Conservation (phyloP, 2,329 filamentous ascomycete genomes). For the Penicillium expansum region DNA sequence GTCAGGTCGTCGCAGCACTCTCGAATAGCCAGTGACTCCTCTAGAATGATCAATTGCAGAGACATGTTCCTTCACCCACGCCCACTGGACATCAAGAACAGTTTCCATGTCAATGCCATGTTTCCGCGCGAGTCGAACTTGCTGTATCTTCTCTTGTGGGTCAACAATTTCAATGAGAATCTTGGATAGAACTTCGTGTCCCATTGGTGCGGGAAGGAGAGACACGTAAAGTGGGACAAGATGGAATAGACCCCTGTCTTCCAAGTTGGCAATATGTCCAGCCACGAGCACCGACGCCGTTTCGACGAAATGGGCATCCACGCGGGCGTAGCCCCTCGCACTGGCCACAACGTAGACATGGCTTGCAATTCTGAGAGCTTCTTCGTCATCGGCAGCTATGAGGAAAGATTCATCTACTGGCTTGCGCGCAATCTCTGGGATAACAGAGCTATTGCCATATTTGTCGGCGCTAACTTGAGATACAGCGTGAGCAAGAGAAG, state of each 20-base stretch:
- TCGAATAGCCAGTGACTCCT: conserved; percentile 32
- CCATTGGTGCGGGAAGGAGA: conserved; percentile 63
- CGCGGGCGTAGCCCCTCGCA: conserved; percentile 52
- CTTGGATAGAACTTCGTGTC: conserved; percentile 69
- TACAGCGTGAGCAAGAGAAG: conserved; percentile 41
- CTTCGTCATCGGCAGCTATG: conserved; percentile 47
- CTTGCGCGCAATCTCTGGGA: conserved; percentile 48
- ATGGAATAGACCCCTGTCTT: conserved; percentile 68
- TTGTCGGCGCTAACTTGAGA: conserved; percentile 33
- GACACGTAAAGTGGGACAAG: conserved; percentile 86
- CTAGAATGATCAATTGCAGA: conserved; percentile 34
- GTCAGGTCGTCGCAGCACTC: conserved; percentile 53
- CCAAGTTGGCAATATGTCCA: conserved; percentile 77
- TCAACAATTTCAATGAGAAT: conserved; percentile 73
- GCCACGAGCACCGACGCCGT: conserved; percentile 63
- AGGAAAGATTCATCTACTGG: conserved; percentile 50
- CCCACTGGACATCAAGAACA: conserved; percentile 69
- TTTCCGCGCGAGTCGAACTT: conserved; percentile 72
- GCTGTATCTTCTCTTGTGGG: conserved; percentile 60
- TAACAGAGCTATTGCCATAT: conserved; percentile 30
- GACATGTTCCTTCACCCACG: conserved; percentile 40
- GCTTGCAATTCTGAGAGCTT: conserved; percentile 65
- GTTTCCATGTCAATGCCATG: conserved; percentile 69
- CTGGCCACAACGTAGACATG: conserved; percentile 68
- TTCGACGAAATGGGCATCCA: conserved; percentile 59